Evolutionary conservation across 495 filamentous ascomycete species (phyloP), one percentile per base, ranked within the genome.

Genomic region (Podospora didyma): DNA sequence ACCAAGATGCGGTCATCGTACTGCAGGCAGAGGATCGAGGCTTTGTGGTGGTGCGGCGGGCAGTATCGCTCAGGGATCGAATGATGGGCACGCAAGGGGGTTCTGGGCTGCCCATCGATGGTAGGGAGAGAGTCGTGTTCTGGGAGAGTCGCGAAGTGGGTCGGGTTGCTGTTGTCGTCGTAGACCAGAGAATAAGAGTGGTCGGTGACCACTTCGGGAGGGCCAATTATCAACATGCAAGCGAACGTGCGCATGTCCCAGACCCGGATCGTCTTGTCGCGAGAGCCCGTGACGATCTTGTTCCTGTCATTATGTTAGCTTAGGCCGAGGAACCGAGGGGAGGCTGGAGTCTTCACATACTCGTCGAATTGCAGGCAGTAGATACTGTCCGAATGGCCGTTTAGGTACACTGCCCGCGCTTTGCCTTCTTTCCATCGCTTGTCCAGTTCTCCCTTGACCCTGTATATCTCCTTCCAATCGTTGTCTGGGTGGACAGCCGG

Each of bases 321-420:
- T 17, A n/a, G n/a, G 22, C 46, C 7, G 24, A 24, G 23, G 1
- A 23, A 16, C 16, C 22, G 35, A 6, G 35, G n/a, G 35, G n/a
- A 39, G 20, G 14, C 19, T 3, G 47, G 44, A 16, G 34, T 10
- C 16, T 12, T 49, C 51, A 74, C 87, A 57, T 82, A 90, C 88
- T 97, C 92, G 69, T 98, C 94, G 73, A 97, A 98, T 68, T 97
- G 94, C 39, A 93, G 84, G 69, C 94, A 97, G 72, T 98, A 98
- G 22, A 98, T 92, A 59, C 90, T 96, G 69, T 97, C 94, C 11
- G 82, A 82, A 64, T 98, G 94, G 1, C 95, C 94, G 64, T 93
- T 88, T 17, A 97, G 76, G 68, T 96, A 96, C 51, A 95, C 87
- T 0, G 89, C 86, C 42, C 84, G 86, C 22, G 89, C 88, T 51